phyloP scores from a whole-genome alignment of 176 grass and related monocot genomes.

The Poa annua region DNA sequence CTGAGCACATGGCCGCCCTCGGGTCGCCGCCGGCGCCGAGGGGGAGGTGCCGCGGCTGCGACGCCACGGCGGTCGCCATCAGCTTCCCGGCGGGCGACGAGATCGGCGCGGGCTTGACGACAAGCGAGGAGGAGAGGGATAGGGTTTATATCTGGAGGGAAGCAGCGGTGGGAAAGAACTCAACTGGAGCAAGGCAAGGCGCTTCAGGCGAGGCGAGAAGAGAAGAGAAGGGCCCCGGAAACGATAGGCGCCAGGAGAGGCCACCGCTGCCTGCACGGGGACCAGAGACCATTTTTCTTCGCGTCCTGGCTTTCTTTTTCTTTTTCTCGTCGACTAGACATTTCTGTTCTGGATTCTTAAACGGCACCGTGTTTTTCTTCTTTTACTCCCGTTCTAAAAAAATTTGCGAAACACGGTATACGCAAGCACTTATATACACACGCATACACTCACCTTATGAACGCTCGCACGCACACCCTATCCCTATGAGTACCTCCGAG shows the following conservation, averaged over 20 bases:
- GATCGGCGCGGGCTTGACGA: conserved; percentile 13
- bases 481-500: too few species aligned
- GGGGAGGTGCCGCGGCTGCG: conserved; percentile 51
- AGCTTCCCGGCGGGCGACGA: conserved; percentile 12
- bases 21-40: conserved; percentile 45
- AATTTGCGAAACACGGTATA: too few species aligned
- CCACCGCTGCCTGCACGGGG: conserved; percentile 55
- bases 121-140: conserved; percentile 38
- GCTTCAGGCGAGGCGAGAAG: not conserved
- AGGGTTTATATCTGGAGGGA: conserved; percentile 59
- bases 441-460: too few species aligned
- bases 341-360: too few species aligned
- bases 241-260: conserved; percentile 51
- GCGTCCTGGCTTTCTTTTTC: not conserved
- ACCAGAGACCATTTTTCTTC: conserved; percentile 39
- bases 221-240: conserved; percentile 28
- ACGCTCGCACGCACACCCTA: too few species aligned
- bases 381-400: too few species aligned
- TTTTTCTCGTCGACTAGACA: not conserved
- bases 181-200: conserved; percentile 17
- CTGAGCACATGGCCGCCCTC: conserved; percentile 42
- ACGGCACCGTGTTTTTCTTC: too few species aligned
- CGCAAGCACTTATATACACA: too few species aligned
- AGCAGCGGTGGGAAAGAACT: conserved; percentile 51
- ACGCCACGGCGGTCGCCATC: conserved; percentile 56